Evolutionary conservation across 2,329 filamentous ascomycete genomes (phyloP), one percentile per base, ranked within the genome.

Genomic region (Teratosphaeria viscida): DNA sequence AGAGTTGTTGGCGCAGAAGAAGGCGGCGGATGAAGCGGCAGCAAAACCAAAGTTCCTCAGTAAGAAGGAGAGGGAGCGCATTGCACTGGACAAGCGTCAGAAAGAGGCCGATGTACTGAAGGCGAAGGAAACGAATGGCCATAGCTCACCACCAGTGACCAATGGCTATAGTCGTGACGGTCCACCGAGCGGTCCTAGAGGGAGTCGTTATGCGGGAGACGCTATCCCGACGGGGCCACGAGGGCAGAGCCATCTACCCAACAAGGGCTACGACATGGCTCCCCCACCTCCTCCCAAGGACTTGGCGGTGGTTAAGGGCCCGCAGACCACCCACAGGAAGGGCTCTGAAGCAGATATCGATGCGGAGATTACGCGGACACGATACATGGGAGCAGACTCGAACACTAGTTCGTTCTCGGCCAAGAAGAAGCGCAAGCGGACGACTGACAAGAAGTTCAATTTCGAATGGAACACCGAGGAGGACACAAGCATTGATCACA

Each of bases 391-490:
- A 2, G 88, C 90, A 0, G 90, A 96, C 64, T 85, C 89, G 57
- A 95, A 94, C 65, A 84, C 87, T 64, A 92, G 88, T 4, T 95
- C 83, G 43, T 96, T 97, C 71, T 95, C 91, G 0, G 92, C 92
- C 1, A 90, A 94, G 78, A 99, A 97, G 82, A 97, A 97, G 79
- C 84, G 92, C 59, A 88, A 89, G 77, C 83, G 92, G 62, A 95
- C 91, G 1, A 94, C 90, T 1, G 92, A 96, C 70, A 90, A 92
- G 75, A 97, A 99, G 73, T 99, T 99, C 79, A 99, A 96, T 69
- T 99, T 99, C 68, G 94, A 95, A 68, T 99, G 94, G 94, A 95
- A 96, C 67, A 83, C 85, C 0, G 89, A 95, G 62, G 94, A 99
- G 71, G 94, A 99, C 73, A 99, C 94, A 0, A 92, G 87, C 64